Percentiles rank a stretch among this genome's conserved stretches.
Conservation (phyloP, 2,329 filamentous ascomycete genomes). For the Decorospora gaudefroyi region DNA sequence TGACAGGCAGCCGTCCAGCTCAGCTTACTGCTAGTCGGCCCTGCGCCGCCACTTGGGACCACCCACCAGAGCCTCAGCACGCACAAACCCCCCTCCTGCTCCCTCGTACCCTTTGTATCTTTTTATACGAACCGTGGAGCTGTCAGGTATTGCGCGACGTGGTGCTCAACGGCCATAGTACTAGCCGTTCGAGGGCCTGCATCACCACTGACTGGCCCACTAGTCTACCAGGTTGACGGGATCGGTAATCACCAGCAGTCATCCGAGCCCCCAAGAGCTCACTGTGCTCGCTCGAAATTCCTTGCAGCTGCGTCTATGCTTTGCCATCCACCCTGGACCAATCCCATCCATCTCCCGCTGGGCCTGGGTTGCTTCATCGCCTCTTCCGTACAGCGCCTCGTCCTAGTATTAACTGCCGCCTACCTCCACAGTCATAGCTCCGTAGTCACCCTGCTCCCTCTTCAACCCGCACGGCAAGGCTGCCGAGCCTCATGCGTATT, state of each 20-base stretch:
- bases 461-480: slow-evolving; percentile 30
- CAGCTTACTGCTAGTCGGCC: slow-evolving; percentile 37
- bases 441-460: slow-evolving; percentile 25
- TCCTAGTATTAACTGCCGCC: slow-evolving; percentile 31
- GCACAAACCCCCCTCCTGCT: slow-evolving; percentile 26
- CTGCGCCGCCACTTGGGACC: slow-evolving; percentile 39
- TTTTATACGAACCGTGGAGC: slow-evolving; percentile 26
- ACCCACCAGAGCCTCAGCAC: slow-evolving; percentile 39
- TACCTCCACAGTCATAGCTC: slow-evolving; percentile 40
- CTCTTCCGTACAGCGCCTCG: slow-evolving; percentile 21
- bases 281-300: slow-evolving; percentile 31
- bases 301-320: slow-evolving; percentile 38
- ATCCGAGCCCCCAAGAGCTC: slow-evolving; percentile 33
- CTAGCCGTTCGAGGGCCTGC: slow-evolving; percentile 37
- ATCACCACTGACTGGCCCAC: slow-evolving; percentile 34
- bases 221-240: slow-evolving; percentile 43
- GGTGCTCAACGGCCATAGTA: slow-evolving; percentile 39
- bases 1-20: slow-evolving; percentile 33
- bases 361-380: slow-evolving; percentile 31
- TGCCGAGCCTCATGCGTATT: slow-evolving; percentile 33
- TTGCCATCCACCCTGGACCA: slow-evolving; percentile 25
- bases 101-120: slow-evolving; percentile 23
- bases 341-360: slow-evolving; percentile 34
- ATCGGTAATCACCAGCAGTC: slow-evolving; percentile 42
- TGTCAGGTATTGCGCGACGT: slow-evolving; percentile 44